Base-by-base conservation (phyloP, 2,329 filamentous ascomycete genomes). In the Ophiostoma quercus region DNA sequence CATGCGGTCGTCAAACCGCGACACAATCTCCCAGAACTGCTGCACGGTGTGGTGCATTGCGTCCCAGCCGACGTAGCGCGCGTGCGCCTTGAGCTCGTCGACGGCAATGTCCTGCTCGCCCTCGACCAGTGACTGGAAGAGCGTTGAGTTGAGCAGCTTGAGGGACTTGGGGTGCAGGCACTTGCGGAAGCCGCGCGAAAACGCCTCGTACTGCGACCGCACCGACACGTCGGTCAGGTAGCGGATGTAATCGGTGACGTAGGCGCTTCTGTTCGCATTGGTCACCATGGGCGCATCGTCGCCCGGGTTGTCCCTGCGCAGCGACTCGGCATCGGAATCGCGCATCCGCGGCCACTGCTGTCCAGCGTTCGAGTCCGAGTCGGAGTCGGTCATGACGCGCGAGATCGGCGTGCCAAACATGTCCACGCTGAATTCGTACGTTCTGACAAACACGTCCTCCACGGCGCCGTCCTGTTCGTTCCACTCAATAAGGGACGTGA, bases 1-100 rank as follows among this genome's bases (percentile, higher is more conserved):
- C 83, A 94, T 90, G 63, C 85, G 83, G 19, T 89, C 84, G 71
- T 87, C 84, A 76, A 87, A 95, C 47, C 77, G 79, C 73, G 85
- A 85, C 0, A 97, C 90, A 8, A 97, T 85, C 14, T 84, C 84
- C 95, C 95, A 99, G 77, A 99, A 98, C 74, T 91, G 87, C 32
- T 83, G 81, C 60, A 99, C 88, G 0, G 90, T 87, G 16, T 82
- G 86, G 73, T 95, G 89, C 0, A 82, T 82, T 0, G 87, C 82
- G 65, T 89, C 86, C 83, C 92, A 98, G 16, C 91, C 92, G 65
- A 95, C 91, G 78, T 98, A 98, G 19, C 88, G 88, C 0, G 92
- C 83, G 71, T 89, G 86, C 2, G 84, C 84, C 73, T 90, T 86
- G 9, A 98, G 85, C 73, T 91, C 90, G 0, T 84, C 75, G 5